phyloP scores from a whole-genome alignment of 1,139 yeast genomes.

The Debaryomyces nepalensis region DNA sequence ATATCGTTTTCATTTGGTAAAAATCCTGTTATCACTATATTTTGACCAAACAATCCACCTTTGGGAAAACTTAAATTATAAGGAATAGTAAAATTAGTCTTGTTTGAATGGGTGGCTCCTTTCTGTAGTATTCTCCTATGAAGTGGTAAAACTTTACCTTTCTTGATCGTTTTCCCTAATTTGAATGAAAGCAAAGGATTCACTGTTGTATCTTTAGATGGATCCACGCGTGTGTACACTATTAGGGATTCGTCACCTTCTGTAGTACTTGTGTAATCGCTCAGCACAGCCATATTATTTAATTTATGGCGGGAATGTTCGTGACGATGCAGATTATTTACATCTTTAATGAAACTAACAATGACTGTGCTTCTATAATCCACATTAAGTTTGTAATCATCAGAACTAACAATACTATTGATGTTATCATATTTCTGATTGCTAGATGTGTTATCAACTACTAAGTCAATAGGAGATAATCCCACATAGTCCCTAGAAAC shows the following conservation, averaged over 20 bases:
- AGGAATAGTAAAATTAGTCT: slow-evolving; percentile 32
- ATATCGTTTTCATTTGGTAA: slow-evolving; percentile 57
- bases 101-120: not conserved
- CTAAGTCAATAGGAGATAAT: slow-evolving; percentile 32
- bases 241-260: slow-evolving; percentile 39
- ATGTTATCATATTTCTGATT: slow-evolving; percentile 18
- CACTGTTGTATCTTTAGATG: slow-evolving; percentile 20
- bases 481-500: slow-evolving; percentile 51
- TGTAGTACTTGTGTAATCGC: not conserved
- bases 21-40: slow-evolving; percentile 63
- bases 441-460: slow-evolving; percentile 21
- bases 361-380: slow-evolving; percentile 41
- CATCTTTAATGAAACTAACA: slow-evolving; percentile 38
- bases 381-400: slow-evolving; percentile 29
- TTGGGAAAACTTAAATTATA: slow-evolving; percentile 56
- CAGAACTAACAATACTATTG: slow-evolving; percentile 25
- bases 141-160: slow-evolving; percentile 38
- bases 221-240: slow-evolving; percentile 38
- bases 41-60: slow-evolving; percentile 68
- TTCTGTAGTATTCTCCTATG: slow-evolving; percentile 19
- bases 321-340: slow-evolving; percentile 20
- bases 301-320: slow-evolving; percentile 4
- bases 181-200: slow-evolving; percentile 46
- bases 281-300: slow-evolving; percentile 3
- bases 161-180: slow-evolving; percentile 38